Evolutionary conservation across 2,329 filamentous ascomycete species (phyloP).

Genomic region (Proliferodiscus dingleyae): DNA sequence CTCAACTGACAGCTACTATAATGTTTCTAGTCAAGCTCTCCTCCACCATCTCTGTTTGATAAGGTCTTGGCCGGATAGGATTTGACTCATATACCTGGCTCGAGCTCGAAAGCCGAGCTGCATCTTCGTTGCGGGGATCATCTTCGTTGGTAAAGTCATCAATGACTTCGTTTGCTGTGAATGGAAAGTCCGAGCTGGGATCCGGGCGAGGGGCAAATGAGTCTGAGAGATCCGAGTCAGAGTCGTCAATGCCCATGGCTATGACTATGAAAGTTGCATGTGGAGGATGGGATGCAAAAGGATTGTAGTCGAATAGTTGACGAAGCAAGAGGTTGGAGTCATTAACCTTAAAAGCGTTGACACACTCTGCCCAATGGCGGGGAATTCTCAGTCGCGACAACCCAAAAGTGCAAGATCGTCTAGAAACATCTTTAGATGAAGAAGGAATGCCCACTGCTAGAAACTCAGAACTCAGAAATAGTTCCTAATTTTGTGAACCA

Average conservation of each 20-base stretch:
- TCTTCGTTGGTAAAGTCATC: slow-evolving; percentile 10
- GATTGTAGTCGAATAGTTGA: neutral
- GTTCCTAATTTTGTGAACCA: too few species aligned
- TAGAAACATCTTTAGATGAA: too few species aligned
- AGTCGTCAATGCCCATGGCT: neutral
- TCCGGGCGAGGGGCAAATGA: neutral
- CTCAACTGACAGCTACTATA: slow-evolving; percentile 57
- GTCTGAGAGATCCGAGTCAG: slow-evolving; percentile 1
- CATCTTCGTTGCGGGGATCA: slow-evolving; percentile 7
- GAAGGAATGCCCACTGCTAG: too few species aligned
- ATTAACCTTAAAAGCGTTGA: too few species aligned
- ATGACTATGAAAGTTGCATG: neutral
- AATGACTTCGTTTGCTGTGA: slow-evolving; percentile 4
- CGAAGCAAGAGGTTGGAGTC: too few species aligned
- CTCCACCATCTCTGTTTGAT: slow-evolving; percentile 73
- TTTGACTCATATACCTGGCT: slow-evolving; percentile 5
- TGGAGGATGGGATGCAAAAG: neutral
- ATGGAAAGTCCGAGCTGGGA: slow-evolving; percentile 1
- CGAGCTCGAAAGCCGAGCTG: neutral
- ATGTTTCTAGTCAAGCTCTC: slow-evolving; percentile 64
- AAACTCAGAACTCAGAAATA: too few species aligned
- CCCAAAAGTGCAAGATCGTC: too few species aligned
- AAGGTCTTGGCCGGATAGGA: slow-evolving; percentile 35
- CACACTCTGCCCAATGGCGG: too few species aligned
- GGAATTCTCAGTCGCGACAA: too few species aligned